Evolutionary conservation across 139 green algal genomes (phyloP).

Genomic region (Penium margaritaceum): DNA sequence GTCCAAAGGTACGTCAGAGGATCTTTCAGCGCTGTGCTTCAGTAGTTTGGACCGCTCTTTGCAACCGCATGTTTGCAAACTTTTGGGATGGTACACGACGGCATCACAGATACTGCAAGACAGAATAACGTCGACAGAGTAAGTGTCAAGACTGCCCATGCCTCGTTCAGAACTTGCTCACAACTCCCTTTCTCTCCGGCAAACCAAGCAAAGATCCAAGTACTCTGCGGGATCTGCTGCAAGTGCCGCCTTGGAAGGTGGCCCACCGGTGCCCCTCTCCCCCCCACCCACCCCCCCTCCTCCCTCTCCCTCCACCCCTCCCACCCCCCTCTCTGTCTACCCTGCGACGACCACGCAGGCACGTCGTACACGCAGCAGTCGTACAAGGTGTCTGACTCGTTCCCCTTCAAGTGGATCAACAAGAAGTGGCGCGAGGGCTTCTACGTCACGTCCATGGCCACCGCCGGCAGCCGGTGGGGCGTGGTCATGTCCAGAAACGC

Average conservation of each 20-base stretch:
- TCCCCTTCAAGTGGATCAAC: constrained; percentile 99
- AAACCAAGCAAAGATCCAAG: too few species aligned
- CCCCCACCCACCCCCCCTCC: background rate
- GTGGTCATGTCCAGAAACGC: constrained; percentile 96
- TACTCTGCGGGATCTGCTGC: too few species aligned
- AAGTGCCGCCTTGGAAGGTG: too few species aligned
- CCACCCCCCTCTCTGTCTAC: background rate
- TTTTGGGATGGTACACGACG: too few species aligned
- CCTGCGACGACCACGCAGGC: constrained; percentile 3
- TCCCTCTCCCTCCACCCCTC: background rate
- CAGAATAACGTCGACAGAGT: too few species aligned
- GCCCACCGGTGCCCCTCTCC: too few species aligned
- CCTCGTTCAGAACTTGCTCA: too few species aligned
- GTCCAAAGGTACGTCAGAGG: constrained; percentile 38
- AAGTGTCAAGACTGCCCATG: too few species aligned
- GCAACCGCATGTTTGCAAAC: too few species aligned
- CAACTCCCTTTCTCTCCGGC: too few species aligned
- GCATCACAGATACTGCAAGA: too few species aligned
- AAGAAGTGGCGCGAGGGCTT: constrained; percentile 99
- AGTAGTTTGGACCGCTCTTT: too few species aligned
- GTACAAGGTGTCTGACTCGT: constrained; percentile 97
- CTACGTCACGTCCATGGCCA: constrained; percentile 94
- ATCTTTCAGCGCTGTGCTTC: background rate
- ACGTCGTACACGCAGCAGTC: constrained; percentile 99
- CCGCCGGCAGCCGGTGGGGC: constrained; percentile 79